Conservation (phyloP, 176 grass and related monocot genomes). For the Elaeis guineensis region DNA sequence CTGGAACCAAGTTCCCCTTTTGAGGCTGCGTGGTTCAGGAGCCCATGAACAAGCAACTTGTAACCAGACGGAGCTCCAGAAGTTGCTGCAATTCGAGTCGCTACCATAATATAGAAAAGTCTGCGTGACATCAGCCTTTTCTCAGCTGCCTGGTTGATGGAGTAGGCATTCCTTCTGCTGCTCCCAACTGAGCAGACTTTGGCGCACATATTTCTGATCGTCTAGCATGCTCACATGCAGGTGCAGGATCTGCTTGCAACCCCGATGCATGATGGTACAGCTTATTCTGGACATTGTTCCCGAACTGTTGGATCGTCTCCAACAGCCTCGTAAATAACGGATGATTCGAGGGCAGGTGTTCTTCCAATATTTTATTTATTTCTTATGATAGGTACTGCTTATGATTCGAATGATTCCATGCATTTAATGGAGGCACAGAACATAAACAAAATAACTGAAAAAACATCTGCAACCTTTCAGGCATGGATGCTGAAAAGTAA, state of each 20-base stretch:
- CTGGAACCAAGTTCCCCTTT: slow-evolving; percentile 21
- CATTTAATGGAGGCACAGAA: neutral
- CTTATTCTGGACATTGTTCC: slow-evolving; percentile 64
- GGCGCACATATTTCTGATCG: too few species aligned
- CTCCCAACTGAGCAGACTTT: too few species aligned
- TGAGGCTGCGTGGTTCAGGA: slow-evolving; percentile 52
- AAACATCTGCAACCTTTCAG: too few species aligned
- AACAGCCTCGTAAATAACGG: slow-evolving; percentile 51
- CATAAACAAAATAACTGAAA: too few species aligned
- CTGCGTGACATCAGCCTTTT: slow-evolving; percentile 46
- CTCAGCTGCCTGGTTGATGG: slow-evolving; percentile 20
- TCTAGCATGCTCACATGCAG: too few species aligned
- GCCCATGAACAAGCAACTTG: slow-evolving; percentile 54
- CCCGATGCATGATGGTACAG: slow-evolving; percentile 16
- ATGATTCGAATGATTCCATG: slow-evolving; percentile 10
- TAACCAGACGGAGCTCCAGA: slow-evolving; percentile 28
- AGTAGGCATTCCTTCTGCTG: slow-evolving; percentile 23
- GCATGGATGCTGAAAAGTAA: too few species aligned
- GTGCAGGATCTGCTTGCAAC: too few species aligned
- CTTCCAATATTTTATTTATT: too few species aligned
- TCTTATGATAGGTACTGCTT: neutral
- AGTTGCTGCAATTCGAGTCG: slow-evolving; percentile 50
- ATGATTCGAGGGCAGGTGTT: slow-evolving; percentile 55
- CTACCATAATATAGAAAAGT: slow-evolving; percentile 56
- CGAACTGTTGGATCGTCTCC: slow-evolving; percentile 62